Percentiles rank a stretch among this genome's conserved stretches.
Conservation (phyloP, 2,329 filamentous ascomycete genomes). For the Exophiala dermatitidis region DNA sequence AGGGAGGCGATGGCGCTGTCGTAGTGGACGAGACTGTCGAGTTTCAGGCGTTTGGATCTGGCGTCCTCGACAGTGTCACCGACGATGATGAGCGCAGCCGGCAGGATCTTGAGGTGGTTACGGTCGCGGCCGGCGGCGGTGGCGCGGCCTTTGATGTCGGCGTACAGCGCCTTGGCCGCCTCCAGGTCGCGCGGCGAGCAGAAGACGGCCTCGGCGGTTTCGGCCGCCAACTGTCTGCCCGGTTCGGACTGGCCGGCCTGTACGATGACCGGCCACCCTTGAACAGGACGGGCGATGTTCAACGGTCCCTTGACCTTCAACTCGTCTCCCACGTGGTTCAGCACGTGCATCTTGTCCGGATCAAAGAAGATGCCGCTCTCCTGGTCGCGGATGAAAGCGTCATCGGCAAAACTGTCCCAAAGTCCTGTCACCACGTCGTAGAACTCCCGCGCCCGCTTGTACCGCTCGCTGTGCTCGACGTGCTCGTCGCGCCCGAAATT, state of each 20-base stretch:
- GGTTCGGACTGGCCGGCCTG: conserved; percentile 50
- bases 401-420: conserved; percentile 51
- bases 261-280: conserved; percentile 52
- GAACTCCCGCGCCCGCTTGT: conserved; percentile 47
- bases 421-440: conserved; percentile 48
- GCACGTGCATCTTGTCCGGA: conserved; percentile 46
- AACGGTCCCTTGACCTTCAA: conserved; percentile 44
- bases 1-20: conserved; percentile 49
- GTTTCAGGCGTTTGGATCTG: conserved; percentile 41
- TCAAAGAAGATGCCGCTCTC: conserved; percentile 46
- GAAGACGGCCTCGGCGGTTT: conserved; percentile 50
- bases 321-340: conserved; percentile 46
- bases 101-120: conserved; percentile 47
- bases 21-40: conserved; percentile 49
- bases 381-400: conserved; percentile 46
- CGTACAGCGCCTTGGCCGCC: conserved; percentile 43
- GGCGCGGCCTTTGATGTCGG: conserved; percentile 46
- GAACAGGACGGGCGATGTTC: conserved; percentile 48
- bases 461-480: conserved; percentile 44
- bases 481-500: conserved; percentile 49
- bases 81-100: conserved; percentile 46
- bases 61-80: conserved; percentile 47
- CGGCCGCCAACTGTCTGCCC: conserved; percentile 45
- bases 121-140: conserved; percentile 40
- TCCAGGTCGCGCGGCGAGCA: conserved; percentile 45